Conservation (phyloP, 139 green algal genomes). For the Mychonastes homosphaera region DNA sequence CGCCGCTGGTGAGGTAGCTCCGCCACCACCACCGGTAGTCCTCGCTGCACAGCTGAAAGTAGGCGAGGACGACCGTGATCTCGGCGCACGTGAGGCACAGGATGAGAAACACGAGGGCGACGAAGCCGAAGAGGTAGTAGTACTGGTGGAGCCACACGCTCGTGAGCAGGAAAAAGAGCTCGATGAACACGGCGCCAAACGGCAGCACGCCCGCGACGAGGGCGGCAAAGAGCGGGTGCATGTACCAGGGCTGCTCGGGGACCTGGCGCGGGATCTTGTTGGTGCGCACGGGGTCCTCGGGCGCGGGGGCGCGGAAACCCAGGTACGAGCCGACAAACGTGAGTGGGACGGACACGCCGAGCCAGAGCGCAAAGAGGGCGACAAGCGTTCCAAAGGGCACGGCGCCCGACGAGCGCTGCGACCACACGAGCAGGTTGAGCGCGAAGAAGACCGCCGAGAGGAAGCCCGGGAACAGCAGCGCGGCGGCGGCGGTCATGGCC, state of each 20-base stretch:
- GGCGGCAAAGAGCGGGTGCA: conserved; percentile 81
- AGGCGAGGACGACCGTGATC: conserved; percentile 98
- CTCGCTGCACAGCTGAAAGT: conserved; percentile 86
- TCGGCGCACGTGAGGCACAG: conserved; percentile 94
- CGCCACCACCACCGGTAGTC: conserved; percentile 97
- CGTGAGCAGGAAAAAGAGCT: conserved; percentile 99
- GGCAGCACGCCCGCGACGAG: conserved; percentile 93
- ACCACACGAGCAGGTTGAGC: conserved; percentile 92
- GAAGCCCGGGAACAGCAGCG: conserved; percentile 64
- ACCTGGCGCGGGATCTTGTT: conserved; percentile 99
- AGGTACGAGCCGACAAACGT: conserved; percentile 93
- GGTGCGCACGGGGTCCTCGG: conserved; percentile 86
- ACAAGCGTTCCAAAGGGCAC: conserved; percentile 94
- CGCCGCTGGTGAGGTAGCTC: conserved; percentile 79
- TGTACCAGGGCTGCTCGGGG: conserved; percentile 95
- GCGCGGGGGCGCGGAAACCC: conserved; percentile 80
- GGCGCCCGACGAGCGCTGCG: conserved; percentile 79
- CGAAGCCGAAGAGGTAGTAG: conserved; percentile 96
- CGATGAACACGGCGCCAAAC: conserved; percentile 99
- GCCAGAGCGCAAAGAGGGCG: conserved; percentile 94
- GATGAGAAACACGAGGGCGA: conserved; percentile 94
- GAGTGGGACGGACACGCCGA: conserved; percentile 92
- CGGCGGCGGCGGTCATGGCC: conserved; percentile 82
- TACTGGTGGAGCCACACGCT: conserved; percentile 93
- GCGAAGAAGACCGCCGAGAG: conserved; percentile 84